phyloP scores from a whole-genome alignment of 2,329 filamentous ascomycete species.

The Metarhizium guizhouense region DNA sequence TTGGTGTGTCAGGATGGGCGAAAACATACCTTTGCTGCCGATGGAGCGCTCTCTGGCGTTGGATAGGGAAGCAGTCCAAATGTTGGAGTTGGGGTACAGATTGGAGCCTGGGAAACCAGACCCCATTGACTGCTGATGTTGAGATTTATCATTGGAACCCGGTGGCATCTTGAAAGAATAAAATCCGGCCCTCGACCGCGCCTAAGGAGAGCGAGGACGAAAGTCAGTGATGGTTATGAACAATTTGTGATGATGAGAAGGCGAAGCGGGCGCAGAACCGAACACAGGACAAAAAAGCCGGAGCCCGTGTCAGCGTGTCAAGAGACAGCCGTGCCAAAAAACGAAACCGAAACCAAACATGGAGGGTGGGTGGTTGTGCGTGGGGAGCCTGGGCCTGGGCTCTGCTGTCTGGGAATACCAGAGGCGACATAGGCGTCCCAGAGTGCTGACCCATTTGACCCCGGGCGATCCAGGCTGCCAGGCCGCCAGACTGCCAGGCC shows the following conservation, averaged over 20 bases:
- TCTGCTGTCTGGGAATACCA: background rate
- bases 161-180: slow-evolving; percentile 28
- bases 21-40: slow-evolving; percentile 37
- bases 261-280: slow-evolving; percentile 8
- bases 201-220: slow-evolving; percentile 15
- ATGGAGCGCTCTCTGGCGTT: slow-evolving; percentile 32
- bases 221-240: slow-evolving; percentile 12
- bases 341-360: slow-evolving; percentile 2
- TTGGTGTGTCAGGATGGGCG: background rate
- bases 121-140: slow-evolving; percentile 29
- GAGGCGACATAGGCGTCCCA: too few relatives aligned
- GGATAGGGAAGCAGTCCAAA: slow-evolving; percentile 31
- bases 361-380: background rate
- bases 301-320: background rate
- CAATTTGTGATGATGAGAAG: slow-evolving; percentile 7
- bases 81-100: slow-evolving; percentile 26
- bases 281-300: slow-evolving; percentile 8
- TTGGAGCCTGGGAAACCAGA: slow-evolving; percentile 26
- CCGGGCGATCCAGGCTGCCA: too few relatives aligned
- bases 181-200: slow-evolving; percentile 27
- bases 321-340: background rate
- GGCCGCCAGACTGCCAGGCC: slow-evolving; percentile 2
- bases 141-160: slow-evolving; percentile 20
- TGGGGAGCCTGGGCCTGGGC: slow-evolving; percentile 1
- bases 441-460: too few relatives aligned